Base-by-base conservation (phyloP, 2,329 filamentous ascomycete species). In the Colletotrichum coccodes region DNA sequence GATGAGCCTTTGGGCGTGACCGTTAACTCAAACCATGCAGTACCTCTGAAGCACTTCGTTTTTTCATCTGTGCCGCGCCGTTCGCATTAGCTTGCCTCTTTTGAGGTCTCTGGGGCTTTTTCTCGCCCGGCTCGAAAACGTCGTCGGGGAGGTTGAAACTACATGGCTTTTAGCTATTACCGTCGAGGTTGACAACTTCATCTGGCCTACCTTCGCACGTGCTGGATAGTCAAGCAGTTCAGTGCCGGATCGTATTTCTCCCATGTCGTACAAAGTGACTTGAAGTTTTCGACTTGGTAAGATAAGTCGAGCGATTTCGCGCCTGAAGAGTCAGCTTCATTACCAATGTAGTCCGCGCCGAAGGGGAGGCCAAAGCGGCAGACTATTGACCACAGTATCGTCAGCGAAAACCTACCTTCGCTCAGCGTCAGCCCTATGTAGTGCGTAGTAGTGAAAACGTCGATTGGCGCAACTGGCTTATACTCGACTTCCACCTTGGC, bases 121-220 rank as follows among this genome's bases (percentile, higher is more conserved):
- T 83, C 80, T 99, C 96, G 75, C 93, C 93, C 28, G 90, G 83
- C 54, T 91, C 87, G 77, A 99, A 99, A 3, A 98, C 90, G 79
- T 99, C 95, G 68, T 94, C 91, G 32, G 96, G 96, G 30, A 99
- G 87, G 76, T 94, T 91, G 78, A 93, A 93, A 80, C 95, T 98
- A 75, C 38, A 71, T 2, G 4, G 18, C 12, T 28, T 11, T 71
- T 38, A 71, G 66, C 42, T 28, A 18, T 6, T 23, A 26, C 34
- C 26, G 11, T 12, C 21, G 40, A 50, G 36, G 18, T 18, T 36
- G 6, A 9, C 12, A 23, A 18, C 3, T 23, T 18, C 36, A 14
- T 42, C 34, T 18, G 12, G 83, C 91, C 82, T 86, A 97, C 95
- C 92, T 97, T 80, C 94, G 91, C 57, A 94, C 91, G 76, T 97